A percentile compares a stretch with the other conserved stretches of the same genome.
Evolutionary conservation across 768 basidiomycete species (phyloP).

Genomic region (Strobilomyces echinocephalus): DNA sequence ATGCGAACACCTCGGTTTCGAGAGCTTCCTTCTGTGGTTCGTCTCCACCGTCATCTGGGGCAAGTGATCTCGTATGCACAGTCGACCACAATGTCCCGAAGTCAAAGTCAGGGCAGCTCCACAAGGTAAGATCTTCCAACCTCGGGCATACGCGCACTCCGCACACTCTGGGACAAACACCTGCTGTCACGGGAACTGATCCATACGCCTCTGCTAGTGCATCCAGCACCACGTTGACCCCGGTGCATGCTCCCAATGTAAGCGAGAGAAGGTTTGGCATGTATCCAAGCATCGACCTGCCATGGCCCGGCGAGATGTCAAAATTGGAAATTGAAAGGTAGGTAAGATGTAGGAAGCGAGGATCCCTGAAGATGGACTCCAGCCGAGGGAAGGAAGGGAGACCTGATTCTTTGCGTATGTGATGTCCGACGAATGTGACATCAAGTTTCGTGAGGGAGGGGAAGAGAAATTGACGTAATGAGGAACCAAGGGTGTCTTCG

Average conservation of each 20-base stretch:
- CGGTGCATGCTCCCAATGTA: conserved; percentile 43
- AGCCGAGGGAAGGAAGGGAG: conserved; percentile 41
- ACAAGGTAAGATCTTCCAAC: conserved; percentile 47
- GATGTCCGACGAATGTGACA: conserved; percentile 36
- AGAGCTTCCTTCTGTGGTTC: conserved; percentile 8
- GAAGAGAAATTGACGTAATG: conserved; percentile 42
- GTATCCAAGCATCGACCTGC: conserved; percentile 45
- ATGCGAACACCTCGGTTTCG: conserved; percentile 21
- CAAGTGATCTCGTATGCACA: conserved; percentile 32
- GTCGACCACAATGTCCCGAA: conserved; percentile 34
- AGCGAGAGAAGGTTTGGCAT: conserved; percentile 46
- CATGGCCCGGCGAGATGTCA: conserved; percentile 36
- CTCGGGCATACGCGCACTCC: conserved; percentile 47
- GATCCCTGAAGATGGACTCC: conserved; percentile 53
- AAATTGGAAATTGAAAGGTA: conserved; percentile 49
- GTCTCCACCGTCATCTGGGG: conserved; percentile 13
- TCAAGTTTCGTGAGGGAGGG: conserved; percentile 43
- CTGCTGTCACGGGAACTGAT: conserved; percentile 9
- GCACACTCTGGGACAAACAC: conserved; percentile 17
- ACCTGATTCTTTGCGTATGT: conserved; percentile 17
- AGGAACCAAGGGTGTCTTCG: conserved; percentile 35
- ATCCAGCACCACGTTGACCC: conserved; percentile 38
- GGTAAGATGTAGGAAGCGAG: conserved; percentile 47
- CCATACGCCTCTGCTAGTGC: conserved; percentile 38
- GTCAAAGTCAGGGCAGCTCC: conserved; percentile 45